A percentile compares a stretch with the other conserved stretches of the same genome.
phyloP scores from a whole-genome alignment of 1,284 basidiomycete species.

The Cryptococcus hybrid region DNA sequence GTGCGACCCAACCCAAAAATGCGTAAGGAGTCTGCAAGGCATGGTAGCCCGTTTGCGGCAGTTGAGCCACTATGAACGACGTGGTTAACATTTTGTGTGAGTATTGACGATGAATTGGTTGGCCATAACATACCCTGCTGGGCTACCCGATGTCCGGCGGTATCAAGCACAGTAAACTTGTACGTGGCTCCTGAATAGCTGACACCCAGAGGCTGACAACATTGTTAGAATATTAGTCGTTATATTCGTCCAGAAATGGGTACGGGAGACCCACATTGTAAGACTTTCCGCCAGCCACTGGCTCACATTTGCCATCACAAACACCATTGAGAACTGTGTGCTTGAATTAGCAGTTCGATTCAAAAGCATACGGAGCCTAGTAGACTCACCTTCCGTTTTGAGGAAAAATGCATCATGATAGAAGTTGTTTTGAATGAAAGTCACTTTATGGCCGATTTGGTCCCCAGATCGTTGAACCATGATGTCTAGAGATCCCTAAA shows the following conservation, averaged over 20 bases:
- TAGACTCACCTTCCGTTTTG: conserved; percentile 76
- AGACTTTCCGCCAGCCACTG: conserved; percentile 58
- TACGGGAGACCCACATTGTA: conserved; percentile 63
- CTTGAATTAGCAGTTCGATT: conserved; percentile 6
- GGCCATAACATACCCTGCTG: conserved; percentile 79
- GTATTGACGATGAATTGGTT: conserved; percentile 68
- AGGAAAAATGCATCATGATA: conserved; percentile 99
- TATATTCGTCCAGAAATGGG: conserved; percentile 58
- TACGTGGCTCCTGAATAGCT: conserved; percentile 93
- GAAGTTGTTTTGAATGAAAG: conserved; percentile 95
- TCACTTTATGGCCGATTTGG: conserved; percentile 54
- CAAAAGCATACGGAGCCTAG: neutral
- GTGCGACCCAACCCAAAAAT: conserved; percentile 95
- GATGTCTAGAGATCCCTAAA: conserved; percentile 87
- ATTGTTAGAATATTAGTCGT: conserved; percentile 25
- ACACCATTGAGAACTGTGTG: conserved; percentile 83
- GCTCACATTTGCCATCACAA: conserved; percentile 74
- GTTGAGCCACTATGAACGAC: conserved; percentile 68
- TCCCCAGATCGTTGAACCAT: conserved; percentile 79
- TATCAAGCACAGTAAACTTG: conserved; percentile 96
- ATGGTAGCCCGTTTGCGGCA: conserved; percentile 89
- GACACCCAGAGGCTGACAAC: conserved; percentile 77
- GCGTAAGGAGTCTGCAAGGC: conserved; percentile 86
- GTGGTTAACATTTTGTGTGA: neutral
- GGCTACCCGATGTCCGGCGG: conserved; percentile 82